Conservation (phyloP, 257 asterid species). For the Rehmannia glutinosa region DNA sequence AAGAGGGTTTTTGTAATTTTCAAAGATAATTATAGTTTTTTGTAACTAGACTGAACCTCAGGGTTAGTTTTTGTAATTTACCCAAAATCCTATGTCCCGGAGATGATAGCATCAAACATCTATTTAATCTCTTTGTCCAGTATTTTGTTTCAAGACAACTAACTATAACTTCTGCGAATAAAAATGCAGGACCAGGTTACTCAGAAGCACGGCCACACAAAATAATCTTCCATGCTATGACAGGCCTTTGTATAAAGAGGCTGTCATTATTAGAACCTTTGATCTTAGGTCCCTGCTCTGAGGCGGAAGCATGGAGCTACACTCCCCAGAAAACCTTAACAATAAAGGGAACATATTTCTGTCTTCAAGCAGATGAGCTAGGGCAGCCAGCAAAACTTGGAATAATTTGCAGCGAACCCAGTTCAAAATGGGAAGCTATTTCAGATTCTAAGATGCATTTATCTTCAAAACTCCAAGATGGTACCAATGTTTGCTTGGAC, state of each 20-base stretch:
- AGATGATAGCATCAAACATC: no score
- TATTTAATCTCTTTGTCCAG: no score
- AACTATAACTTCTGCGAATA: background rate
- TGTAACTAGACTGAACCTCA: background rate
- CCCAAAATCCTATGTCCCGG: background rate
- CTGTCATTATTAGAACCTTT: conserved; percentile 44
- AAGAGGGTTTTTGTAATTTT: no score
- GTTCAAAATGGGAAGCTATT: conserved; percentile 72
- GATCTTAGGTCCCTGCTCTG: conserved; percentile 75
- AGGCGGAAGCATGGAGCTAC: conserved; percentile 69
- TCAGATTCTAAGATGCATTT: conserved; percentile 91
- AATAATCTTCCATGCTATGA: conserved; percentile 73
- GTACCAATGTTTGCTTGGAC: conserved; percentile 67
- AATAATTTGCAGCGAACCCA: conserved; percentile 36
- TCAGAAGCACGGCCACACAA: conserved; percentile 44
- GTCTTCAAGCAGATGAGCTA: conserved; percentile 58
- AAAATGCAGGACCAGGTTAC: conserved; percentile 74
- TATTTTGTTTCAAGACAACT: background rate
- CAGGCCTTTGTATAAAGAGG: conserved; percentile 66
- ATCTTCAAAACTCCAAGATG: conserved; percentile 60
- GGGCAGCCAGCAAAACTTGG: conserved; percentile 77
- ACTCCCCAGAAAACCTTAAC: conserved; percentile 49
- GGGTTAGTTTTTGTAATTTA: background rate
- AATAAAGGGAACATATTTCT: conserved; percentile 58
- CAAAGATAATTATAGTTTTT: no score